Evolutionary conservation across 345 rosid species (phyloP).

Genomic region (Salix brachista): DNA sequence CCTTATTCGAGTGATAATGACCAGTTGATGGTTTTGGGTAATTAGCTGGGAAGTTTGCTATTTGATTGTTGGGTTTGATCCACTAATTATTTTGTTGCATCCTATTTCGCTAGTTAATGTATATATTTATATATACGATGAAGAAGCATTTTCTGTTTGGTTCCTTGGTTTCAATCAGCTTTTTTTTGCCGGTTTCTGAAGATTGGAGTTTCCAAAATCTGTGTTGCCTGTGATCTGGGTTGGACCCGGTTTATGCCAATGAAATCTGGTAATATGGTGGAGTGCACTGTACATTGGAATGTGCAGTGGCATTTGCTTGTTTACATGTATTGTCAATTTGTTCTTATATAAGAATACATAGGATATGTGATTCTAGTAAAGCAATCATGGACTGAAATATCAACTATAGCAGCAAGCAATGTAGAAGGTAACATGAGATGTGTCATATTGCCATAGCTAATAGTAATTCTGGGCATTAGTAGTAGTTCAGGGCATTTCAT

Average conservation of each 20-base stretch:
- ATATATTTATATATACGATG: background rate
- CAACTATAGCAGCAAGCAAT: background rate
- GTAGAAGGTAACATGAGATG: background rate
- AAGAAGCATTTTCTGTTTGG: background rate
- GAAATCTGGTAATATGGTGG: background rate
- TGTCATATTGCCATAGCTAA: background rate
- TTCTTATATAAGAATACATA: background rate
- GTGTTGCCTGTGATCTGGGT: background rate
- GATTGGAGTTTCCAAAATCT: background rate
- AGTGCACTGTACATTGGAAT: background rate
- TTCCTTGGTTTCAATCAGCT: background rate
- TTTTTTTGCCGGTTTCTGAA: background rate
- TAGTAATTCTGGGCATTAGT: background rate
- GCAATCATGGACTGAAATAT: background rate
- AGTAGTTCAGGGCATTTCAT: background rate
- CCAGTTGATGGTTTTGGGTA: slow-evolving; percentile 3
- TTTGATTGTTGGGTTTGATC: background rate
- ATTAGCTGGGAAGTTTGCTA: background rate
- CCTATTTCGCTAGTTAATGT: background rate
- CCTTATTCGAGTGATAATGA: background rate
- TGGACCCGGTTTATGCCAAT: background rate
- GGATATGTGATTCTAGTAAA: background rate
- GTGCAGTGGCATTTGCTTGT: background rate
- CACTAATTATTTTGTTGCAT: background rate
- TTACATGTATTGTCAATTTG: background rate